These are phyloP conservation scores for Barnettozyma vustinii DNA, from an alignment of 805 yeast species.

Conservation along the genomic window DNA sequence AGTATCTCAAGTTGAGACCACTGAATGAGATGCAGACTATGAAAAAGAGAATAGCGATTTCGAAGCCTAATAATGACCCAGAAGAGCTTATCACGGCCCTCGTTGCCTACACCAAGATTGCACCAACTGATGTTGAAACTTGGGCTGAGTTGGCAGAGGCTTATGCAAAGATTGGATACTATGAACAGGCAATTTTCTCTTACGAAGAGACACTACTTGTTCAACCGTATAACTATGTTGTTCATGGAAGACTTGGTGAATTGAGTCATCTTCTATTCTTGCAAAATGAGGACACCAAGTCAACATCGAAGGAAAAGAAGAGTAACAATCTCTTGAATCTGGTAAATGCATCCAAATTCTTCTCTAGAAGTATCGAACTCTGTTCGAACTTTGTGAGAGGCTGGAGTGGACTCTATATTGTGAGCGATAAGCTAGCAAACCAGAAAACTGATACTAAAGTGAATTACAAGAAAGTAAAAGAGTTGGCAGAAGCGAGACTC, in stretches of 20 bases:
- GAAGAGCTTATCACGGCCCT: slow-evolving; percentile 50
- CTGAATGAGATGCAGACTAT: slow-evolving; percentile 20
- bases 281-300: slow-evolving; percentile 2
- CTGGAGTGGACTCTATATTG: slow-evolving; percentile 61
- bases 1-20: slow-evolving; percentile 30
- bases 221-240: slow-evolving; percentile 64
- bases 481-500: slow-evolving; percentile 12
- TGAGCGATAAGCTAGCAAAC: slow-evolving; percentile 27
- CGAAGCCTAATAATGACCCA: slow-evolving; percentile 7
- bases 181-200: slow-evolving; percentile 60
- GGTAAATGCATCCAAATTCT: slow-evolving; percentile 36
- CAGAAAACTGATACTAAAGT: slow-evolving; percentile 6
- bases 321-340: slow-evolving; percentile 4
- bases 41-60: slow-evolving; percentile 22
- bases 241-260: slow-evolving; percentile 62
- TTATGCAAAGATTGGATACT: slow-evolving; percentile 58
- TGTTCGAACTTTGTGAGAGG: slow-evolving; percentile 63
- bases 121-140: slow-evolving; percentile 69
- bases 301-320: slow-evolving; percentile 6
- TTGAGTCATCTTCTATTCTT: slow-evolving; percentile 23
- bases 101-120: slow-evolving; percentile 47
- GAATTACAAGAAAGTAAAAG: slow-evolving; percentile 8
- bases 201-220: slow-evolving; percentile 65
- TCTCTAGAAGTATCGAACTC: slow-evolving; percentile 69
- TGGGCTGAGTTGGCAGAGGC: slow-evolving; percentile 74